Evolutionary conservation across 2,329 filamentous ascomycete genomes (phyloP), one percentile per base, ranked within the genome.

Genomic region (Epichloe uncinata): DNA sequence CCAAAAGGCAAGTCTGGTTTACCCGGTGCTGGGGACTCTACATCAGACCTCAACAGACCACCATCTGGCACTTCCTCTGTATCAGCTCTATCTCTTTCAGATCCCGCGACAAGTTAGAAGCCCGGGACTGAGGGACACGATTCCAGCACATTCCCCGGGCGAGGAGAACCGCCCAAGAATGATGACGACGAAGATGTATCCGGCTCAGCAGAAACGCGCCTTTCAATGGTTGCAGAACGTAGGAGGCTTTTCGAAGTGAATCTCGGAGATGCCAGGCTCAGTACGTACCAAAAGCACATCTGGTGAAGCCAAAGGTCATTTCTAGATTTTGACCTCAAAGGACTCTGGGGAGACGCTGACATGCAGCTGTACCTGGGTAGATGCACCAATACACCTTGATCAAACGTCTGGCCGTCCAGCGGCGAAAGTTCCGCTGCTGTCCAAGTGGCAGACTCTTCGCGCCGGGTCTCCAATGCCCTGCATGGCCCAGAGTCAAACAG

Each of bases 191-290:
- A 37, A 1, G 34, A 45, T 6, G 43, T 16, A 37, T 22, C 16
- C 18, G 18, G 22, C 34, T 7, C 35, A 15, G 37, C 16, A 26
- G 46, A 48, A 35, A 26, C 16, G 4, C 16, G 16, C 18, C 13
- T 34, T 22, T 60, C 56, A 8, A 45, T 55, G 12, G 58, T 61
- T n/a, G 58, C 58, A 13, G 58, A 61, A 45, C 55, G 53, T 42
- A 52, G 54, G 41, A 57, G 45, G 20, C 36, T 61, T 9, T 61
- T 61, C 42, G 59, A 61, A 42, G 42, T 30, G 11, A 47, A 44
- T 6, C 50, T 50, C n/a, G 48, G 40, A 34, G 41, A 40, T 15
- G 13, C 11, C 35, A 49, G 34, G 15, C 41, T 41, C 12, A 49
- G 50, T 49, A 34, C 4, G 36, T 41, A 5, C 12, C 12, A 11